A percentile compares a stretch with the other conserved stretches of the same genome.
Conservation (phyloP, 805 yeast genomes). For the Ogataea ramenticola region DNA sequence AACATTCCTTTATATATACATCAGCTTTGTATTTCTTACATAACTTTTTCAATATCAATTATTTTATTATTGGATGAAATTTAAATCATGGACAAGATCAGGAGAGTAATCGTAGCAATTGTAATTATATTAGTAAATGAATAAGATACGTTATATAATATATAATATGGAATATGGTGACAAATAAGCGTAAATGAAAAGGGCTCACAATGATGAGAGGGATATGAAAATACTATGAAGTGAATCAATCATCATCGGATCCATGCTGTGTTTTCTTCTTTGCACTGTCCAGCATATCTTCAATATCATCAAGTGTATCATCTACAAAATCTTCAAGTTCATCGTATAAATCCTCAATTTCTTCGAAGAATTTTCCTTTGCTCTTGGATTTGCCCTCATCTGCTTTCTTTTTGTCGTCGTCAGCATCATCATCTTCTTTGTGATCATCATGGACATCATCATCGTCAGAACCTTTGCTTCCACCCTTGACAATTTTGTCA, state of each 20-base stretch:
- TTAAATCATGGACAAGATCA: too few relatives aligned
- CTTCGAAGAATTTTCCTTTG: constrained; percentile 7
- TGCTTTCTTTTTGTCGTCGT: constrained; percentile 7
- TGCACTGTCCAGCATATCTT: constrained; percentile 12
- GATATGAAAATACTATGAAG: too few relatives aligned
- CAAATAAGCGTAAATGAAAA: too few relatives aligned
- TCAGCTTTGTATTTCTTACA: too few relatives aligned
- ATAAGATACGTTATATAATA: too few relatives aligned
- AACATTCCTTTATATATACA: too few relatives aligned
- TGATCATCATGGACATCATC: constrained; percentile 12
- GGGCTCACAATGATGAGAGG: too few relatives aligned
- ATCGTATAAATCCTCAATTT: constrained; percentile 15
- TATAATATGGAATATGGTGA: too few relatives aligned
- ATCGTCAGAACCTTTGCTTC: constrained; percentile 11
- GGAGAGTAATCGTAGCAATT: too few relatives aligned
- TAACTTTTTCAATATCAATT: too few relatives aligned
- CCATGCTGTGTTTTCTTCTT: background rate
- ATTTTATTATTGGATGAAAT: too few relatives aligned
- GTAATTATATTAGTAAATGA: too few relatives aligned
- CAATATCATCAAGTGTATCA: constrained; percentile 18
- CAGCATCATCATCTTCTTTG: constrained; percentile 12
- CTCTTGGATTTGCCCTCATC: constrained; percentile 8
- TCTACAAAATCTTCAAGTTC: constrained; percentile 16
- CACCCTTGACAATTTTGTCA: constrained; percentile 4
- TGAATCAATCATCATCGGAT: background rate